Percentiles rank a stretch among this genome's conserved stretches.
phyloP scores from a whole-genome alignment of 2,329 filamentous ascomycete species.

The Colletotrichum sp. region DNA sequence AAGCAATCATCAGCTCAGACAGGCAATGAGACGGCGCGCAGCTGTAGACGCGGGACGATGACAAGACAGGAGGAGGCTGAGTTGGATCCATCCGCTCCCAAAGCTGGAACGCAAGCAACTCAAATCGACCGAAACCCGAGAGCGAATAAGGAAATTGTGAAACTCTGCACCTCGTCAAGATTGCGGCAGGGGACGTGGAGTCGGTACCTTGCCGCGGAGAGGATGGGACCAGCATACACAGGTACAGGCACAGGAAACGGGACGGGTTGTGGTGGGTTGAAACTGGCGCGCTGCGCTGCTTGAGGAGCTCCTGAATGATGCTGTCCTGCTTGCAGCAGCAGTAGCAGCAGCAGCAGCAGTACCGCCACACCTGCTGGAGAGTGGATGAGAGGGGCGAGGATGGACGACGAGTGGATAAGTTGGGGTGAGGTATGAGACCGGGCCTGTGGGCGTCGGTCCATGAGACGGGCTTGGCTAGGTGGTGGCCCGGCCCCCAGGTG shows the following conservation, averaged over 20 bases:
- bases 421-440: constrained; percentile 2
- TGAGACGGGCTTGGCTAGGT: constrained; percentile 12
- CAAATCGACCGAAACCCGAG: constrained; percentile 7
- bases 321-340: neutral
- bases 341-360: neutral
- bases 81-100: neutral
- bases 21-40: constrained; percentile 17
- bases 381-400: neutral
- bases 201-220: neutral
- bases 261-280: neutral
- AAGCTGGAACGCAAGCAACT: neutral
- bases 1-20: constrained; percentile 20
- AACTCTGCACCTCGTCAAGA: constrained; percentile 19
- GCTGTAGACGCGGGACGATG: constrained; percentile 16
- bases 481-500: neutral
- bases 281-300: neutral
- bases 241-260: neutral
- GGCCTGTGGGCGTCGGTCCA: constrained; percentile 10
- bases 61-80: constrained; percentile 21
- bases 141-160: constrained; percentile 8
- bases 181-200: neutral
- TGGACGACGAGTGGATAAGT: neutral
- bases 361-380: neutral
- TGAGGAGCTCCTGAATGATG: neutral
- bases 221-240: constrained; percentile 3